Percentiles rank a stretch among this genome's conserved stretches.
Evolutionary conservation across 2,329 filamentous ascomycete species (phyloP).

Genomic region (Colletotrichum lentis): DNA sequence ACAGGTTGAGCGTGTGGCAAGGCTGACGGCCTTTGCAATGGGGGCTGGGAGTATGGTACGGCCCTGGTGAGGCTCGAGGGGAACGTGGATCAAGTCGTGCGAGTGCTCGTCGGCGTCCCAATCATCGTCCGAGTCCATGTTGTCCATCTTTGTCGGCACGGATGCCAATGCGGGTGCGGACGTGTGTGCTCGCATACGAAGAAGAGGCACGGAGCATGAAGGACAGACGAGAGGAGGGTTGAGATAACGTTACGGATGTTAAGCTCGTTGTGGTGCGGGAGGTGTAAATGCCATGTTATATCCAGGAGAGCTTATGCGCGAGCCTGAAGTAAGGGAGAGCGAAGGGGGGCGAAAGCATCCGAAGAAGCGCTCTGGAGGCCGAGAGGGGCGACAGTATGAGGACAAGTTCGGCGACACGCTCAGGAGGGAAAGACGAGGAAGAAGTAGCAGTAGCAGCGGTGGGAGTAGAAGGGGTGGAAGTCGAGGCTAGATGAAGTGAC

Average conservation of each 20-base stretch:
- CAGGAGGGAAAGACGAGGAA: neutral
- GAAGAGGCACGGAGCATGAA: conserved; percentile 27
- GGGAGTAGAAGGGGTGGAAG: neutral
- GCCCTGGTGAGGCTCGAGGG: conserved; percentile 40
- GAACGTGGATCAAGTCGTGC: conserved; percentile 29
- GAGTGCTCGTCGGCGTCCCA: conserved; percentile 28
- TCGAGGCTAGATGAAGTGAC: conserved; percentile 8
- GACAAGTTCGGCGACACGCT: too few relatives aligned
- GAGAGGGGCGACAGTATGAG: neutral
- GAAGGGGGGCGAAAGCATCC: neutral
- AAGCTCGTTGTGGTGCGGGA: neutral
- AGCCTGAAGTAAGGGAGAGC: neutral
- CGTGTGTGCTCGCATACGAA: conserved; percentile 24
- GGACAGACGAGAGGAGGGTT: neutral
- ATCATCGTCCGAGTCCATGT: conserved; percentile 36
- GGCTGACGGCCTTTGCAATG: conserved; percentile 66
- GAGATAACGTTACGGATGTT: conserved; percentile 10
- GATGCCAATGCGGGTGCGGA: neutral
- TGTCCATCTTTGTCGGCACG: conserved; percentile 18
- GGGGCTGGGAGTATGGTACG: conserved; percentile 65
- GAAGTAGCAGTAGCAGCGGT: neutral
- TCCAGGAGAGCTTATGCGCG: conserved; percentile 2
- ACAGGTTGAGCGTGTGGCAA: conserved; percentile 67
- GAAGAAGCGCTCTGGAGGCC: neutral
- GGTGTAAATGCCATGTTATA: conserved; percentile 19